Base-by-base conservation (phyloP, 169 alveolate species). In the Plasmodium vinckei region DNA sequence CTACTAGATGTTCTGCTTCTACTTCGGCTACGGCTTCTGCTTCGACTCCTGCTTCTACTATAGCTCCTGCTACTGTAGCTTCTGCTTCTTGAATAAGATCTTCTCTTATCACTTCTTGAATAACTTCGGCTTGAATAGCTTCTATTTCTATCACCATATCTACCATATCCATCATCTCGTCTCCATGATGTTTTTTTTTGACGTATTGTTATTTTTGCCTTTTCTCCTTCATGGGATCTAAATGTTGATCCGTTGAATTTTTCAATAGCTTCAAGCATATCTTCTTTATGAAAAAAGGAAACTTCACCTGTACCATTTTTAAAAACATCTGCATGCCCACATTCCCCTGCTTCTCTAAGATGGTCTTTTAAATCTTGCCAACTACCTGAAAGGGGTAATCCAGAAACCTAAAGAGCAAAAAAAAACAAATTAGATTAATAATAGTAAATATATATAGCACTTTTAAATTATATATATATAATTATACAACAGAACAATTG, bases 281-380 rank as follows among this genome's bases (percentile, higher is more conserved):
- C 97, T 27, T 93, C 92, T 42, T 94, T 87, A 13, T 96, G 75
- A 67, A 93, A 95, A 77, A 95, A 95, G 33, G 96, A 84, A 15
- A 95, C 96, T 65, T 95, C 97, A n/a, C 98, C 98, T 9, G 93
- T 88, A 15, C 97, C 98, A 33, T 94, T 95, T 49, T 95, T 92
- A 92, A 94, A 94, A 54, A 95, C 98, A 61, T 96, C 97, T 27
- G 97, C 97, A 59, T 95, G 97, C n/a, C 95, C 96, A 64, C 97
- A 94, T 49, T 94, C 96, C 54, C 98, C 97, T 19, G 96, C 96
- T 49, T 95, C 97, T 46, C 98, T 88, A 92, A 96, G 87, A 87
- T 95, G 97, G 82, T 95, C 97, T 95, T 95, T 95, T 61, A 95
- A 89, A 77, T 95, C 97, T 87, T 95, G 97, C 97, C 97, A 95